Base-by-base conservation (phyloP, 768 basidiomycete genomes). In the Agaricus blazei region DNA sequence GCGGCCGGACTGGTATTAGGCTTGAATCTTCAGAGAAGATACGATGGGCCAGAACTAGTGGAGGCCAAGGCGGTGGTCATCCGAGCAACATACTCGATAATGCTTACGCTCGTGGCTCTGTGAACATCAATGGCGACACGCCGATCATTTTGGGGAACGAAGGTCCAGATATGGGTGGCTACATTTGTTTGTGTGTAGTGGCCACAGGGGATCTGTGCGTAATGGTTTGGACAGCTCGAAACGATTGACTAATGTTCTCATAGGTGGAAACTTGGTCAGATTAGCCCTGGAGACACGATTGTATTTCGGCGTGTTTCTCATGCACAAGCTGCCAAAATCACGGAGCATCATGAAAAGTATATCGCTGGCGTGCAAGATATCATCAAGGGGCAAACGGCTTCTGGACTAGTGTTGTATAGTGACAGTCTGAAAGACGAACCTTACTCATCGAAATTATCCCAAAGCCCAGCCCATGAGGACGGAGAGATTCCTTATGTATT, bases 231-330 rank as follows among this genome's bases (percentile, higher is more conserved):
- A 23, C 19, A 19, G 5, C 48, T 19, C 3, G 23, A 11, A n/a
- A 15, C 23, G 7, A 36, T 19, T 4, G 1, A 7, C 36, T 4
- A 29, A 44, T 19, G 15, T 3, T 23, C 11, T 19, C 7, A 24
- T 54, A 83, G 83, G 69, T 88, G 85, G 85, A 85, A 86, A 59
- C 56, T 87, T 5, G 87, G 87, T 0, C 87, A 89, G 62, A 60
- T 87, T 27, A 71, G 75, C 19, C 79, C 85, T 0, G 86, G 84
- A 14, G 72, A 70, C 49, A 77, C 74, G 0, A 68, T 89, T 3
- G 68, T 67, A 34, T 86, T 88, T 65, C 71, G 71, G 52, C 72
- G 79, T 24, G 66, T 85, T 26, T 70, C 76, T 0, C 78, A 77
- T 73, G 58, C 61, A 1, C 65, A 72, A 1, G 73, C 82, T 0